Conservation (phyloP, 2,329 filamentous ascomycete genomes). For the Mycocentrospora acerina region DNA sequence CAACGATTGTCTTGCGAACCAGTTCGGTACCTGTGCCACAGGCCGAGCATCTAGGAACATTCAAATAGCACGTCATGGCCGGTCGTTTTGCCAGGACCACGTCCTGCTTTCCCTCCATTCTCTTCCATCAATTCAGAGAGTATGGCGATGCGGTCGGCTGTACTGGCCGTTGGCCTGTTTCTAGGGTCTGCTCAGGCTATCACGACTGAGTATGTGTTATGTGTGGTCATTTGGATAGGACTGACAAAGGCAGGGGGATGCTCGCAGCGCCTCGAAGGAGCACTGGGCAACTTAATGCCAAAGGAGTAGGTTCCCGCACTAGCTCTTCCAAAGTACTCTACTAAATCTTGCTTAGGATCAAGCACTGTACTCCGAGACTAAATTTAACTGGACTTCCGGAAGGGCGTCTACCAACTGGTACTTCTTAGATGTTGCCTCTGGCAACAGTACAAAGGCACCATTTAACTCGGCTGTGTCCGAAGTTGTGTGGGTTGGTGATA, state of each 20-base stretch:
- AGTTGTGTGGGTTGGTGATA: constrained; percentile 37
- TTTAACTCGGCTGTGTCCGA: constrained; percentile 36
- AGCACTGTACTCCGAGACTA: constrained; percentile 37
- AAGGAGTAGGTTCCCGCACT: constrained; percentile 24
- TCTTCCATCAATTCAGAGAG: constrained; percentile 8
- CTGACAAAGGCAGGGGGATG: constrained; percentile 17
- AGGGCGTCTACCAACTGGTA: constrained; percentile 53
- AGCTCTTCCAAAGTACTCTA: not conserved
- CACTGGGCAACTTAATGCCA: constrained; percentile 35
- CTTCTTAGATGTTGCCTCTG: constrained; percentile 32
- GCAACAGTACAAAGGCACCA: constrained; percentile 35
- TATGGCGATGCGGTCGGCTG: constrained; percentile 31
- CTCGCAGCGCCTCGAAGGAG: constrained; percentile 35
- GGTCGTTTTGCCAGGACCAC: constrained; percentile 1
- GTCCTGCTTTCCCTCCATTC: constrained; percentile 8
- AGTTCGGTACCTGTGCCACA: constrained; percentile 12
- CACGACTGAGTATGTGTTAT: constrained; percentile 26
- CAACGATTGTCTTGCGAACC: constrained; percentile 12
- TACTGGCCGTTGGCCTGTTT: constrained; percentile 27
- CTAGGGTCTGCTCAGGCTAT: constrained; percentile 28
- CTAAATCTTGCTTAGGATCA: constrained; percentile 28
- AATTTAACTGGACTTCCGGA: constrained; percentile 39
- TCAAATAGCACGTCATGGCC: constrained; percentile 19
- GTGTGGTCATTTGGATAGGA: not conserved
- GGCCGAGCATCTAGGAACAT: constrained; percentile 10